phyloP scores from a whole-genome alignment of 805 yeast genomes.

The Kluyveromyces siamensis region DNA sequence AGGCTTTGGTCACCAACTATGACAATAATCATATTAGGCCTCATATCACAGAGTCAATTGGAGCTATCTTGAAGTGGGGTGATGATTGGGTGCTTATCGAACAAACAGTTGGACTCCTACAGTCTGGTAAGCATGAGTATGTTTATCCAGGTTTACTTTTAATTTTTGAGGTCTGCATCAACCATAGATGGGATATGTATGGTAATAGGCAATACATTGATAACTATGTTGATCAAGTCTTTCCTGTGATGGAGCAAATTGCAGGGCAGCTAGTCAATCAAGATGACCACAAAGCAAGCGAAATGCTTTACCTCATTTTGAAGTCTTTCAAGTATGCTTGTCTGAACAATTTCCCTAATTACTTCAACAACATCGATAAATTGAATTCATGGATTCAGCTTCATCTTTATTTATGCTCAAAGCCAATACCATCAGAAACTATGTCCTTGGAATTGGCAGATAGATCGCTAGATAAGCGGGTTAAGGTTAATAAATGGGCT shows the following conservation, averaged over 20 bases:
- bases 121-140: conserved; percentile 30
- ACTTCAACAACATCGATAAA: conserved; percentile 31
- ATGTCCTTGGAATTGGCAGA: conserved; percentile 40
- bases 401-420: conserved; percentile 50
- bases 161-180: conserved; percentile 45
- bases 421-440: conserved; percentile 45
- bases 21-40: conserved; percentile 38
- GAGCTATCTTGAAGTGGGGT: conserved; percentile 42
- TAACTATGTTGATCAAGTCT: conserved; percentile 36
- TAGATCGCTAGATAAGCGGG: conserved; percentile 40
- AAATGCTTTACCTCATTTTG: conserved; percentile 50
- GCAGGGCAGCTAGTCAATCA: conserved; percentile 34
- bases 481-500: conserved; percentile 83
- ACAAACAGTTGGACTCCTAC: conserved; percentile 29
- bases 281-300: conserved; percentile 30
- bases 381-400: conserved; percentile 55
- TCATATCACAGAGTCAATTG: conserved; percentile 49
- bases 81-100: conserved; percentile 30
- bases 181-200: conserved; percentile 48
- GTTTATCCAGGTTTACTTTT: conserved; percentile 48
- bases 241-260: conserved; percentile 48
- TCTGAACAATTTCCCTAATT: conserved; percentile 48
- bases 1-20: conserved; percentile 38
- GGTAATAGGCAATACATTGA: conserved; percentile 40
- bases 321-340: conserved; percentile 60